Percentiles rank a stretch among this genome's conserved stretches.
These are phyloP conservation scores for Quercus phellos DNA, from an alignment of 331 rosid genomes.

Conservation along the genomic window DNA sequence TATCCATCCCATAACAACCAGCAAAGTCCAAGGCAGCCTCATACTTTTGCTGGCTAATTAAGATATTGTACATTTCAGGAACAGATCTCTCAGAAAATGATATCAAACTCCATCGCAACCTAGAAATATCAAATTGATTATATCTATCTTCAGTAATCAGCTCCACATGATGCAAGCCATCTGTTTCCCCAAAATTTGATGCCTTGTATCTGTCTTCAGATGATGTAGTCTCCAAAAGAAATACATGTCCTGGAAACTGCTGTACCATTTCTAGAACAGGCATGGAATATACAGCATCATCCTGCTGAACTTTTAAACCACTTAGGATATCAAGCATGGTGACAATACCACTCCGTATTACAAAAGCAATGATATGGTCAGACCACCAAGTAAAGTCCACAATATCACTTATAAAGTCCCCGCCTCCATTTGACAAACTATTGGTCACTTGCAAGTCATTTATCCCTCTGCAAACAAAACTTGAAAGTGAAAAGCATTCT, in stretches of 20 bases:
- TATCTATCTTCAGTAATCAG: conserved; percentile 50
- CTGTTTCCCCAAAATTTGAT: conserved; percentile 28
- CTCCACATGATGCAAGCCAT: conserved; percentile 41
- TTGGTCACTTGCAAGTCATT: conserved; percentile 27
- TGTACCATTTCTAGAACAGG: conserved; percentile 70
- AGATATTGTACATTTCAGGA: conserved; percentile 66
- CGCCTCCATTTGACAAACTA: conserved; percentile 32
- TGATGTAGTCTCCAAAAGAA: conserved; percentile 60
- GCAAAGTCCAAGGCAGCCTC: conserved; percentile 79
- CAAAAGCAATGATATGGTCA: conserved; percentile 63
- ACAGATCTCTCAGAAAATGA: conserved; percentile 72
- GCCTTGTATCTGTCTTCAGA: conserved; percentile 36
- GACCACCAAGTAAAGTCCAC: conserved; percentile 96
- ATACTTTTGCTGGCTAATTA: conserved; percentile 56
- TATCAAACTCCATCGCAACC: conserved; percentile 68
- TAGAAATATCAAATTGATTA: conserved; percentile 53
- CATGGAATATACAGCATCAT: conserved; percentile 47
- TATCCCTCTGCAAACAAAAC: conserved; percentile 36
- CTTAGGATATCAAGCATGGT: conserved; percentile 63
- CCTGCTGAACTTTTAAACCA: conserved; percentile 64
- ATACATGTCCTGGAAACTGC: conserved; percentile 45
- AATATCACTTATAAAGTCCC: conserved; percentile 26
- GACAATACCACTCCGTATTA: conserved; percentile 53
- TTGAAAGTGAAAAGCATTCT: conserved; percentile 52
- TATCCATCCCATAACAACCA: conserved; percentile 65